phyloP scores from a whole-genome alignment of 2,329 filamentous ascomycete species.

The Paraconiothyrium brasiliense region DNA sequence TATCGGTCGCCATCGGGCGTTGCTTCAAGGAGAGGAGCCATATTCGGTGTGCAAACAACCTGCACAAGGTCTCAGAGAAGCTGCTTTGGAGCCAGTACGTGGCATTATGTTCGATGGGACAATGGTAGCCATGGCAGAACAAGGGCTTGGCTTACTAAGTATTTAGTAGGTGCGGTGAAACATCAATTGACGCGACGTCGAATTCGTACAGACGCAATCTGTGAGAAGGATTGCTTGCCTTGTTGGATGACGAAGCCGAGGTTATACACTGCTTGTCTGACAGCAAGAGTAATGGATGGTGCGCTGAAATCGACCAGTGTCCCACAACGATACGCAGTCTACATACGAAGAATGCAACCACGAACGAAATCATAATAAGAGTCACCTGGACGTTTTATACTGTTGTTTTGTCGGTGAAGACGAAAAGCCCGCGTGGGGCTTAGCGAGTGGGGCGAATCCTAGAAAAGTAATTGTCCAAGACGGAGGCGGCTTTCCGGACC shows the following conservation, averaged over 20 bases:
- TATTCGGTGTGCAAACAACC: slow-evolving; percentile 20
- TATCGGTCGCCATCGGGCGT: slow-evolving; percentile 63
- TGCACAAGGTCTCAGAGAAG: slow-evolving; percentile 20
- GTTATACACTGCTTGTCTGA: background rate
- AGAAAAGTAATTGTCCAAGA: slow-evolving; percentile 35
- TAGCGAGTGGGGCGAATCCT: slow-evolving; percentile 46
- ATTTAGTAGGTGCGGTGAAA: slow-evolving; percentile 31
- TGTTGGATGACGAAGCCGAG: slow-evolving; percentile 11
- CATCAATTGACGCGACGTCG: slow-evolving; percentile 21
- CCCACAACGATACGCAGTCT: background rate
- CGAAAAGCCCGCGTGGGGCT: slow-evolving; percentile 41
- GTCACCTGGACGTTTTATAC: slow-evolving; percentile 31
- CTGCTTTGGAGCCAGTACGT: slow-evolving; percentile 28
- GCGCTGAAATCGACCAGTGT: background rate
- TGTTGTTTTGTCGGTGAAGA: slow-evolving; percentile 29
- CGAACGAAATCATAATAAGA: background rate
- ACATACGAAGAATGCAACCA: background rate
- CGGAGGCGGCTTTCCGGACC: slow-evolving; percentile 45
- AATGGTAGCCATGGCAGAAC: slow-evolving; percentile 28
- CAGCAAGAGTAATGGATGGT: slow-evolving; percentile 13
- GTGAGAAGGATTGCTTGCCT: slow-evolving; percentile 17
- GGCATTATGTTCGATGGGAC: slow-evolving; percentile 36
- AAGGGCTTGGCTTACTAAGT: slow-evolving; percentile 41
- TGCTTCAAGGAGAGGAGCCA: slow-evolving; percentile 44
- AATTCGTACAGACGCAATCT: slow-evolving; percentile 23